phyloP scores from a whole-genome alignment of 345 rosid species.

The Syzygium aqueum region DNA sequence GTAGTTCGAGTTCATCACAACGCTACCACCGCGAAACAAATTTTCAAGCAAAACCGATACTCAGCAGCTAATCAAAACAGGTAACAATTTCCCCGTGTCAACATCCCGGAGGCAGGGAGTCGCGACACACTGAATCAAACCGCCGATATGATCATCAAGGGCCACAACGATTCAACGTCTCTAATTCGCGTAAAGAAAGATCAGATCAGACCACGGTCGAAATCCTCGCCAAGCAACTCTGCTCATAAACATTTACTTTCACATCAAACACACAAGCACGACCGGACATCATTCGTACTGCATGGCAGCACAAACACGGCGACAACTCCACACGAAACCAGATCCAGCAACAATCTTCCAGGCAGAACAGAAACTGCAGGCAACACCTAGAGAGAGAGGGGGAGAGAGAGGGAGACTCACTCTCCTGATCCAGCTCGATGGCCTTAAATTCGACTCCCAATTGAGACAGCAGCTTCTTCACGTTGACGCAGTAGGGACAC shows the following conservation, averaged over 20 bases:
- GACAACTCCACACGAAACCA: not conserved
- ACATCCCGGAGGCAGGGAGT: not conserved
- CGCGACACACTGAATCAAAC: not conserved
- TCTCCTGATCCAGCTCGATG: conserved; percentile 52
- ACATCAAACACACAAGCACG: not conserved
- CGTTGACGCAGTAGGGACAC: conserved; percentile 56
- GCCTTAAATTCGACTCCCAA: conserved; percentile 42
- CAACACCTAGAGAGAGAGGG: not conserved
- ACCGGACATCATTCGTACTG: not conserved
- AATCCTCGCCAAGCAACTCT: not conserved
- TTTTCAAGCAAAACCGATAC: not conserved
- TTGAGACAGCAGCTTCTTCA: conserved; percentile 55
- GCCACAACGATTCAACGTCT: not conserved
- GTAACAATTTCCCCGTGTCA: not conserved
- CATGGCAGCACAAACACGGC: not conserved
- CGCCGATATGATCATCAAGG: not conserved
- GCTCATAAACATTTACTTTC: not conserved
- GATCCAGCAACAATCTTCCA: not conserved
- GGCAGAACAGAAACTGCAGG: not conserved
- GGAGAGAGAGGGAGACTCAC: conserved; percentile 13
- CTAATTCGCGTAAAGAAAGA: not conserved
- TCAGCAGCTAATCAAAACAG: not conserved
- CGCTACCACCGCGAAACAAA: not conserved
- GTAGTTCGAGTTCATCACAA: not conserved
- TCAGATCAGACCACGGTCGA: not conserved